Percentiles rank a stretch among this genome's conserved stretches.
Conservation (phyloP, 2,329 filamentous ascomycete genomes). For the Tricladium varicosporioides region DNA sequence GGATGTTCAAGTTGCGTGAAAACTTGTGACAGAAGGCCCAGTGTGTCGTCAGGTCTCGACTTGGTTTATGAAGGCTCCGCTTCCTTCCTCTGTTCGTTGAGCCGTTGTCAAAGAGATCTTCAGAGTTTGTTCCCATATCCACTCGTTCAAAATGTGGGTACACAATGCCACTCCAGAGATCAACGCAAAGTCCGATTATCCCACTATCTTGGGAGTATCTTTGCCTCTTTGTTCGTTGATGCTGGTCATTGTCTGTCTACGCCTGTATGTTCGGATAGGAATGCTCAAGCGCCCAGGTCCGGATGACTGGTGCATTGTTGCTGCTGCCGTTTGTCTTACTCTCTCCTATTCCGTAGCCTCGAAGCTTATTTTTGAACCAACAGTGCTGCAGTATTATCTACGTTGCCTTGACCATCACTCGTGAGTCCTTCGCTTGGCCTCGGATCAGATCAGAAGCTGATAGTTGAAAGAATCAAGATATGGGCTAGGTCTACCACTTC, state of each 20-base stretch:
- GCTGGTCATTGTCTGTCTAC: not conserved
- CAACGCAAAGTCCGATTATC: conserved; percentile 46
- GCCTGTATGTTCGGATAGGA: conserved; percentile 41
- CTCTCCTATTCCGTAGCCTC: conserved; percentile 29
- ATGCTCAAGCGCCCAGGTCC: conserved; percentile 43
- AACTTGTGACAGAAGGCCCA: too few relatives aligned
- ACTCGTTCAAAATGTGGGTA: conserved; percentile 46
- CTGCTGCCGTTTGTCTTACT: conserved; percentile 44
- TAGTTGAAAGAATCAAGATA: not conserved
- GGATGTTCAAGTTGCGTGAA: too few relatives aligned
- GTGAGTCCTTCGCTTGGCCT: not conserved
- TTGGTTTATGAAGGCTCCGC: too few relatives aligned
- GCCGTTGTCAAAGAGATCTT: not conserved
- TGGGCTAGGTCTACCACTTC: not conserved
- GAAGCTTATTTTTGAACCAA: not conserved
- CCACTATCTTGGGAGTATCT: conserved; percentile 48
- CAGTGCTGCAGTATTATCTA: not conserved
- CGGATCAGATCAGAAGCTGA: not conserved
- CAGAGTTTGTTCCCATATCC: not conserved
- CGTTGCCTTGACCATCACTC: not conserved
- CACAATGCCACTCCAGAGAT: conserved; percentile 47
- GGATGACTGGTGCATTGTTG: conserved; percentile 44
- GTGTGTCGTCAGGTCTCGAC: too few relatives aligned
- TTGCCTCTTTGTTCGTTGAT: conserved; percentile 44
- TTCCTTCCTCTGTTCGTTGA: not conserved